Percentiles rank a stretch among this genome's conserved stretches.
Evolutionary conservation across 2,329 filamentous ascomycete species (phyloP).

Genomic region (Alternaria ethzedia): DNA sequence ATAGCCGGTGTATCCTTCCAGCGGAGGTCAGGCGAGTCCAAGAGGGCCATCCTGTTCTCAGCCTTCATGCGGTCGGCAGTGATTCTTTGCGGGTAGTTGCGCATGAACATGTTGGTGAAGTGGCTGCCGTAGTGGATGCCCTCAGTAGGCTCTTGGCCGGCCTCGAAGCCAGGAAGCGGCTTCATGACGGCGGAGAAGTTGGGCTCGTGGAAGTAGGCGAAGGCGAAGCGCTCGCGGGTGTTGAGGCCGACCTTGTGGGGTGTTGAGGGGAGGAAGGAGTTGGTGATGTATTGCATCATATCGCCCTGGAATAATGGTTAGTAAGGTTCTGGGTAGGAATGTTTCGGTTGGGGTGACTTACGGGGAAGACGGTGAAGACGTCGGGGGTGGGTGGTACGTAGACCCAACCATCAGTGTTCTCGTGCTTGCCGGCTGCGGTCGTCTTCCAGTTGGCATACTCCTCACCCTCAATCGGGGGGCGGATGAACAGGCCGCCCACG

Average conservation of each 20-base stretch:
- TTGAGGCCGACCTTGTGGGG: constrained; percentile 16
- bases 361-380: constrained; percentile 58
- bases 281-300: constrained; percentile 18
- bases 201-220: constrained; percentile 14
- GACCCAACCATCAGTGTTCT: constrained; percentile 56
- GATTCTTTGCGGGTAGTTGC: constrained; percentile 11
- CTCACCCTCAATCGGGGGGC: constrained; percentile 52
- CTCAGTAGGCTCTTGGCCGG: background rate
- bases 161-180: constrained; percentile 8
- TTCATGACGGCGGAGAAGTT: constrained; percentile 15
- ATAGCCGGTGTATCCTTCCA: background rate
- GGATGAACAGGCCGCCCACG: constrained; percentile 59
- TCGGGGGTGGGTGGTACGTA: constrained; percentile 56
- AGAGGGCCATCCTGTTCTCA: constrained; percentile 6
- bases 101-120: constrained; percentile 18
- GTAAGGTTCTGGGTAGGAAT: background rate
- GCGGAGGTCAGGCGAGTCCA: constrained; percentile 3
- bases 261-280: constrained; percentile 12
- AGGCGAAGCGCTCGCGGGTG: constrained; percentile 13
- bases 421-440: constrained; percentile 53
- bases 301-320: constrained; percentile 1
- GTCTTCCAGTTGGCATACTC: constrained; percentile 55
- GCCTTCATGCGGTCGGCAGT: constrained; percentile 6
- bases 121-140: constrained; percentile 13
- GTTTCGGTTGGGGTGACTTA: background rate